Conservation (phyloP, 2,329 filamentous ascomycete species). For the Gaeumannomyces sp. region DNA sequence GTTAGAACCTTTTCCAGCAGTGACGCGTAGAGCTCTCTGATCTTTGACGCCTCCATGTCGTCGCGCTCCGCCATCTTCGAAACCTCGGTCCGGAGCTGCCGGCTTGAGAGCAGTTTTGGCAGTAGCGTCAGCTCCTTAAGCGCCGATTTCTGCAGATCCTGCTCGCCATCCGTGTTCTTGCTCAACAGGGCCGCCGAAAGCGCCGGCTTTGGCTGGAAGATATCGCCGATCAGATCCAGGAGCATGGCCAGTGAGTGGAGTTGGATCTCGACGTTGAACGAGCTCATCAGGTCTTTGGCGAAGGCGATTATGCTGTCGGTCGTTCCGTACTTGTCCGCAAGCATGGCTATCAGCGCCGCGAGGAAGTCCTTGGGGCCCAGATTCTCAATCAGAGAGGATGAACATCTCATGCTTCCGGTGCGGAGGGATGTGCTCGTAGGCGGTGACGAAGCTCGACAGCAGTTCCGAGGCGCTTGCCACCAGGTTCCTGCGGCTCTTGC, state of each 20-base stretch:
- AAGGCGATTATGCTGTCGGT: slow-evolving; percentile 70
- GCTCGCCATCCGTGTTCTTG: slow-evolving; percentile 38
- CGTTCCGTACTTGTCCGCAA: slow-evolving; percentile 83
- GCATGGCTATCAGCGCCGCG: slow-evolving; percentile 79
- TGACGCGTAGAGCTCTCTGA: slow-evolving; percentile 62
- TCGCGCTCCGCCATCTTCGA: slow-evolving; percentile 51
- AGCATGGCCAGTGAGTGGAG: slow-evolving; percentile 73
- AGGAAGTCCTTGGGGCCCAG: slow-evolving; percentile 82
- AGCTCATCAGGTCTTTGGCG: slow-evolving; percentile 64
- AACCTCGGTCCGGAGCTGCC: slow-evolving; percentile 50
- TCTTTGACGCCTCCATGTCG: slow-evolving; percentile 59
- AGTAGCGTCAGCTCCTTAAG: slow-evolving; percentile 50
- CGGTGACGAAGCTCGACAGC: slow-evolving; percentile 90
- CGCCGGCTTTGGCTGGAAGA: slow-evolving; percentile 66
- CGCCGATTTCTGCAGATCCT: slow-evolving; percentile 45
- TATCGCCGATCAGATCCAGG: slow-evolving; percentile 67
- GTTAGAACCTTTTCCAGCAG: slow-evolving; percentile 60
- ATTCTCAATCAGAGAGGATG: slow-evolving; percentile 74
- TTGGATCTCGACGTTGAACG: slow-evolving; percentile 69
- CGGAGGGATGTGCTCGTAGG: slow-evolving; percentile 90
- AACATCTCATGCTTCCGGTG: slow-evolving; percentile 81
- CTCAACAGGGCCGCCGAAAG: slow-evolving; percentile 69
- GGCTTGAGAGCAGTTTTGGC: slow-evolving; percentile 51
- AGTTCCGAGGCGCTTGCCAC: slow-evolving; percentile 82
- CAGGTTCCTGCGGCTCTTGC: slow-evolving; percentile 70